These are phyloP conservation scores for Bryopsis sp. DNA, from an alignment of 139 green algal genomes.

Conservation along the genomic window DNA sequence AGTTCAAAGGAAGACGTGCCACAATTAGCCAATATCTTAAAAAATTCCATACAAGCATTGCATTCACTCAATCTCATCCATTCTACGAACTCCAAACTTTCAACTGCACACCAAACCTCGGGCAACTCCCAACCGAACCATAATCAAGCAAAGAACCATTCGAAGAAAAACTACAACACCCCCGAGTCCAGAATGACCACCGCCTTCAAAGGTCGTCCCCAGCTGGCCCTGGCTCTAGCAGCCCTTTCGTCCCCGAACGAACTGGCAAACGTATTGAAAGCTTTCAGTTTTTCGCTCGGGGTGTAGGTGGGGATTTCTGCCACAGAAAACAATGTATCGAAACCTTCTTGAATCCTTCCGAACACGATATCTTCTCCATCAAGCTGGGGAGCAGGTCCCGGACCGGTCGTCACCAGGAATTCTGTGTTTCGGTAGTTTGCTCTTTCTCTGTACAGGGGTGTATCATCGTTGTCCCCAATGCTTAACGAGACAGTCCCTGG, in stretches of 20 bases:
- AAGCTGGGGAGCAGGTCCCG: background rate
- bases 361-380: background rate
- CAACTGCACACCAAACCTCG: too few species aligned
- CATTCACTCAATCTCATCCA: too few species aligned
- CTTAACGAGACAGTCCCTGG: slow-evolving; percentile 1
- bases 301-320: background rate
- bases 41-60: too few species aligned
- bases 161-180: too few species aligned
- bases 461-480: slow-evolving; percentile 1
- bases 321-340: background rate
- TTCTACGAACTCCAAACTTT: too few species aligned
- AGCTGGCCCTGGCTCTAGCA: background rate
- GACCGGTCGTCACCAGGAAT: slow-evolving; percentile 1
- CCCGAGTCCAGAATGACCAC: background rate
- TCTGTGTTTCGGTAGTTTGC: background rate
- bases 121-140: too few species aligned
- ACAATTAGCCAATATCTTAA: too few species aligned
- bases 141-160: too few species aligned
- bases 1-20: too few species aligned
- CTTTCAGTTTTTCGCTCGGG: background rate
- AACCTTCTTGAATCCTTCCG: background rate
- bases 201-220: background rate
- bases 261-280: background rate
- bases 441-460: background rate
- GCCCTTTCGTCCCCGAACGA: slow-evolving; percentile 4